A percentile compares a stretch with the other conserved stretches of the same genome.
These are phyloP conservation scores for Cyberlindnera mississippiensis DNA, from an alignment of 805 yeast genomes.

Conservation along the genomic window DNA sequence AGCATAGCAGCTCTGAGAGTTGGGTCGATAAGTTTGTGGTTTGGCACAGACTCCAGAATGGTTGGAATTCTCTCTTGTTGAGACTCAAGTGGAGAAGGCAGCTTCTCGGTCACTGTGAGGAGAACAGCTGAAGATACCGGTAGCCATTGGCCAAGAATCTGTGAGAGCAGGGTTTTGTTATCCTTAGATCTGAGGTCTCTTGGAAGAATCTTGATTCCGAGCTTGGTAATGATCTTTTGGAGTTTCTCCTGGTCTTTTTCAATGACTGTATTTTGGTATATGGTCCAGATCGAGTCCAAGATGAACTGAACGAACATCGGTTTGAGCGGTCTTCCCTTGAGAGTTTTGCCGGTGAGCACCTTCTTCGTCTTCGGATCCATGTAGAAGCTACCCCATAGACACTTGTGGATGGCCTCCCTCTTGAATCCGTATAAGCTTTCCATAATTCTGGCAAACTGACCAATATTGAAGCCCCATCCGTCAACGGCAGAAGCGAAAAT, in stretches of 20 bases:
- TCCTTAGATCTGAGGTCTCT: conserved; percentile 82
- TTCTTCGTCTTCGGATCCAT: conserved; percentile 88
- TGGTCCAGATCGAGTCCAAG: conserved; percentile 87
- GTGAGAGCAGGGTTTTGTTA: conserved; percentile 52
- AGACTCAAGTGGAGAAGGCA: conserved; percentile 80
- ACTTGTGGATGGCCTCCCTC: conserved; percentile 70
- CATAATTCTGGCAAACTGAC: conserved; percentile 84
- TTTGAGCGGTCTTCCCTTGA: conserved; percentile 59
- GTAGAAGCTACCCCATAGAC: conserved; percentile 94
- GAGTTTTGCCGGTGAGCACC: conserved; percentile 61
- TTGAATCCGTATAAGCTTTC: conserved; percentile 83
- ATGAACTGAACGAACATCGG: conserved; percentile 86
- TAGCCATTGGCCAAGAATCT: conserved; percentile 87
- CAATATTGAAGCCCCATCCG: conserved; percentile 95
- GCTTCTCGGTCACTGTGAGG: conserved; percentile 74
- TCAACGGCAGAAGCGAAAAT: conserved; percentile 89
- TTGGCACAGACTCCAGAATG: conserved; percentile 58
- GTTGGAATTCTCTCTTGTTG: conserved; percentile 70
- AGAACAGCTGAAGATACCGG: conserved; percentile 87
- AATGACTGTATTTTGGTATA: conserved; percentile 66
- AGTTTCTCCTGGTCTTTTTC: conserved; percentile 67
- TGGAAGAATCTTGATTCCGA: conserved; percentile 64
- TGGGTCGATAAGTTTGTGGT: conserved; percentile 44
- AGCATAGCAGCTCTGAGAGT: conserved; percentile 52
- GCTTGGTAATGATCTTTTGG: conserved; percentile 67